These are phyloP conservation scores for Podospora pseudoanserina DNA, from an alignment of 495 filamentous ascomycete genomes.

Conservation along the genomic window DNA sequence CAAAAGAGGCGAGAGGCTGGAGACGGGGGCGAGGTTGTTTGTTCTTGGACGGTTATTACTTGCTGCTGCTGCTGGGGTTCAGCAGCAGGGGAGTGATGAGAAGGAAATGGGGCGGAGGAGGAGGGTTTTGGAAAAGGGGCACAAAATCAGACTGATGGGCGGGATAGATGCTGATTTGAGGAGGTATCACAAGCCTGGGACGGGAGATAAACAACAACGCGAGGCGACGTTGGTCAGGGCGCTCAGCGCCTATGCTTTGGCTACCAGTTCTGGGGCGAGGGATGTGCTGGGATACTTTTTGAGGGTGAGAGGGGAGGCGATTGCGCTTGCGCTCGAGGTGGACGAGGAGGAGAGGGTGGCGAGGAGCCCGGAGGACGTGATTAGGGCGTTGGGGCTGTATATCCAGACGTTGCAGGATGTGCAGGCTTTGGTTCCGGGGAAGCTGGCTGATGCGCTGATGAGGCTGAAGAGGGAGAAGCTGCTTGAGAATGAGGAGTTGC, in stretches of 20 bases:
- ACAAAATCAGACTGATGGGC: constrained; percentile 54
- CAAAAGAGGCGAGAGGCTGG: constrained; percentile 46
- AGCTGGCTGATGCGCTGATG: constrained; percentile 65
- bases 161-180: constrained; percentile 66
- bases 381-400: constrained; percentile 66
- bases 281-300: constrained; percentile 83
- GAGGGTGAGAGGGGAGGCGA: constrained; percentile 62
- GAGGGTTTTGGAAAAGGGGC: constrained; percentile 57
- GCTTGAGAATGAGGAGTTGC: constrained; percentile 64
- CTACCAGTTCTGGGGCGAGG: constrained; percentile 73
- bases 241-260: constrained; percentile 77
- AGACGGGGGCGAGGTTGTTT: constrained; percentile 75
- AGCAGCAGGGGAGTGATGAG: constrained; percentile 27
- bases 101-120: constrained; percentile 53
- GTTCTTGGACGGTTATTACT: constrained; percentile 61
- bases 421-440: constrained; percentile 66
- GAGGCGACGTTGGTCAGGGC: constrained; percentile 58
- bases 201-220: constrained; percentile 20
- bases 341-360: constrained; percentile 32
- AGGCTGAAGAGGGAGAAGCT: constrained; percentile 67
- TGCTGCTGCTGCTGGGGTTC: constrained; percentile 42
- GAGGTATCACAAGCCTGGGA: constrained; percentile 22
- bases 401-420: constrained; percentile 73
- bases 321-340: constrained; percentile 53
- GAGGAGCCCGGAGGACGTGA: constrained; percentile 46